Percentiles rank a stretch among this genome's conserved stretches.
Conservation (phyloP, 164 flowering plant species). For the Santalum album region DNA sequence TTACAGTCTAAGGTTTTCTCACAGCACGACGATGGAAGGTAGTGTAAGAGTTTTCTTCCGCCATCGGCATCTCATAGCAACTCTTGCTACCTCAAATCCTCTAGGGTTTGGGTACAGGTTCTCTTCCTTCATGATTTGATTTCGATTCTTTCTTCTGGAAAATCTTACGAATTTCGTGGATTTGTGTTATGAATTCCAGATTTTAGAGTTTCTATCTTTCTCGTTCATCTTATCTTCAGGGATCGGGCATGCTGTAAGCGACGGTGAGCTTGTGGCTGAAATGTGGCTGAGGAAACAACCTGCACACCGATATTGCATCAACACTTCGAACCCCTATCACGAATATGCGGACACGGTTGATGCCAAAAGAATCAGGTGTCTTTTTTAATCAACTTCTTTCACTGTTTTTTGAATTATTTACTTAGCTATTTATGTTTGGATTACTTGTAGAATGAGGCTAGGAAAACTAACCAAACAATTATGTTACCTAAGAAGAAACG, state of each 20-base stretch:
- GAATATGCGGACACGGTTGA: slow-evolving; percentile 53
- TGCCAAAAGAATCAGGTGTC: not conserved
- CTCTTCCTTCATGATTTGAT: too few relatives aligned
- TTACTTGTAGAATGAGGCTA: slow-evolving; percentile 46
- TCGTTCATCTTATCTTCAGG: not conserved
- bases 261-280: too few relatives aligned
- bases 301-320: slow-evolving; percentile 81
- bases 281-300: slow-evolving; percentile 42
- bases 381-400: not conserved
- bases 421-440: not conserved
- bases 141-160: too few relatives aligned
- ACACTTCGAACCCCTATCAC: slow-evolving; percentile 78
- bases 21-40: too few relatives aligned
- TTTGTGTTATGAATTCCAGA: not conserved
- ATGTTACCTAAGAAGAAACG: slow-evolving; percentile 86
- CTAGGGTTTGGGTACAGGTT: too few relatives aligned
- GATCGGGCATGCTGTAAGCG: too few relatives aligned
- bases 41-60: too few relatives aligned
- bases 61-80: too few relatives aligned
- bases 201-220: not conserved
- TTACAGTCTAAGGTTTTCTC: too few relatives aligned
- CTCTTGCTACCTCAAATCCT: too few relatives aligned
- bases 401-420: not conserved
- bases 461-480: slow-evolving; percentile 79
- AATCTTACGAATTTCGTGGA: not conserved